phyloP scores from a whole-genome alignment of 2,329 filamentous ascomycete genomes.

The Xylariaceae sp. region DNA sequence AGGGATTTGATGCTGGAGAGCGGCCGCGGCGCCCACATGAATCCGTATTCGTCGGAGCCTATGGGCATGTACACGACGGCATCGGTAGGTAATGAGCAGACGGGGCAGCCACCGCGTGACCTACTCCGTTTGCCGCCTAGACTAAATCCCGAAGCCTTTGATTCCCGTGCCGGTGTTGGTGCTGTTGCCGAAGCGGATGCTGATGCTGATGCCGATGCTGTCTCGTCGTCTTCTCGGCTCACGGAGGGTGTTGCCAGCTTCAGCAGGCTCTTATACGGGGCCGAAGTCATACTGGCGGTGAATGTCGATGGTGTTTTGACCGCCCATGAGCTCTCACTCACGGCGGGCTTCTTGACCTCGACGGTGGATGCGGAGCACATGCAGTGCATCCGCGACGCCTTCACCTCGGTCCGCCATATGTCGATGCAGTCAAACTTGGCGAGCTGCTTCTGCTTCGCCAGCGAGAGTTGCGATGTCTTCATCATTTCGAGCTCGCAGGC shows the following conservation, averaged over 20 bases:
- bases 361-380: slow-evolving; percentile 30
- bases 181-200: too few species aligned
- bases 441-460: slow-evolving; percentile 7
- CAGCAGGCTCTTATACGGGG: background rate
- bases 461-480: background rate
- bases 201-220: too few species aligned
- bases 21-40: slow-evolving; percentile 14
- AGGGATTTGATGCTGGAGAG: background rate
- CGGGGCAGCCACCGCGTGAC: slow-evolving; percentile 10
- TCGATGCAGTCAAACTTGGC: slow-evolving; percentile 37
- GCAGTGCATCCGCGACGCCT: slow-evolving; percentile 33
- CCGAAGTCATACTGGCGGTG: background rate
- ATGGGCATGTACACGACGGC: slow-evolving; percentile 16
- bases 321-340: background rate
- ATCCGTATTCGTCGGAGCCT: slow-evolving; percentile 10
- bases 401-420: slow-evolving; percentile 48
- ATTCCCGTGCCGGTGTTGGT: background rate
- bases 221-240: background rate
- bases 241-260: background rate
- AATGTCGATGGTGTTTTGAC: background rate
- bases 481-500: slow-evolving; percentile 10
- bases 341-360: background rate
- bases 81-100: slow-evolving; percentile 18
- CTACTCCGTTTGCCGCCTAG: background rate
- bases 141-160: background rate